Percentiles rank a stretch among this genome's conserved stretches.
These are phyloP conservation scores for Trichoderma sp. DNA, from an alignment of 2,329 filamentous ascomycete genomes.

Conservation along the genomic window DNA sequence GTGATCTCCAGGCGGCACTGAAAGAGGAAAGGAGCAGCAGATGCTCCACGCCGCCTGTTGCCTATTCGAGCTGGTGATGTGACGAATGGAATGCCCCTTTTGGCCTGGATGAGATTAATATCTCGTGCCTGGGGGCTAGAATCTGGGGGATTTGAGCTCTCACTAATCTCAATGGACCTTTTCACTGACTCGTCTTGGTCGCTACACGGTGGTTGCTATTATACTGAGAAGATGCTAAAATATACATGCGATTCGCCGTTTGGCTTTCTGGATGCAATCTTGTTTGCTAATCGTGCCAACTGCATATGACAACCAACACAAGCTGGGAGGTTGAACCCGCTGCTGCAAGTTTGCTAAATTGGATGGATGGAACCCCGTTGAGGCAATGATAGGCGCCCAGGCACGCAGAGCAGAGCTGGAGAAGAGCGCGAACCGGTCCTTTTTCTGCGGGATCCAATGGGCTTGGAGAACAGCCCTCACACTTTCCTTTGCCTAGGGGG, in stretches of 20 bases:
- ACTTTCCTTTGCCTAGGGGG: background rate
- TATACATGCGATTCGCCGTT: background rate
- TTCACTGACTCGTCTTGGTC: background rate
- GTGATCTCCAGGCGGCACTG: background rate
- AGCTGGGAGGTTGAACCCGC: background rate
- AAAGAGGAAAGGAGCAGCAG: conserved; percentile 6
- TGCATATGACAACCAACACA: background rate
- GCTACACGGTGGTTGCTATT: background rate
- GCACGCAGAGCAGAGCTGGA: background rate
- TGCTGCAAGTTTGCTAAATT: background rate
- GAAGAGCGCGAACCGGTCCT: background rate
- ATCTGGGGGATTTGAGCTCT: conserved; percentile 4
- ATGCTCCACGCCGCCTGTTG: background rate
- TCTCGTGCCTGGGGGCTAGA: background rate
- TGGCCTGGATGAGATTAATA: conserved; percentile 1
- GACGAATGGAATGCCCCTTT: conserved; percentile 1
- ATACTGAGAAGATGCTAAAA: background rate
- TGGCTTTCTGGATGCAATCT: background rate
- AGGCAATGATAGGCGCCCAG: conserved; percentile 3
- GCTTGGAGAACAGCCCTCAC: background rate
- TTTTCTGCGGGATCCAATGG: background rate
- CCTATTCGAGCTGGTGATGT: background rate
- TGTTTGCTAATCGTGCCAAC: background rate
- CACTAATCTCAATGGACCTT: background rate
- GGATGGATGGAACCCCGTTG: background rate